phyloP scores from a whole-genome alignment of 2,329 filamentous ascomycete genomes.

The Trichoderma koningii region DNA sequence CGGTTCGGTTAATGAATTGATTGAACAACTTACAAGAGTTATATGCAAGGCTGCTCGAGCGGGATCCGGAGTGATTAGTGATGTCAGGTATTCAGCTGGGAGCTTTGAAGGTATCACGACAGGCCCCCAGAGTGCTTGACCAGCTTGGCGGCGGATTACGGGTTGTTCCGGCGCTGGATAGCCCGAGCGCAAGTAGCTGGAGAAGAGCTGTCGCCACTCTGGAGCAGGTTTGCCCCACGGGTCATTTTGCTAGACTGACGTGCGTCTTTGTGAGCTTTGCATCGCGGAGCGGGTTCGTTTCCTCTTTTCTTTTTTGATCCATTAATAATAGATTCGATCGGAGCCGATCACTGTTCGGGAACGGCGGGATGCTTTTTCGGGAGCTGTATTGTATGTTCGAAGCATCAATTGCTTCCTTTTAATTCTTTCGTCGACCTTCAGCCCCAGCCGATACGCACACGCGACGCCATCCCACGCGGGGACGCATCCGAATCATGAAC shows the following conservation, averaged over 20 bases:
- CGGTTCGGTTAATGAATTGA: neutral
- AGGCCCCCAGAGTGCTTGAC: neutral
- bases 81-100: no score
- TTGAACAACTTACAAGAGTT: constrained; percentile 29
- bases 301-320: neutral
- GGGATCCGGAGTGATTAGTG: neutral
- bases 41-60: neutral
- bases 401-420: neutral
- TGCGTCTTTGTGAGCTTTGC: neutral
- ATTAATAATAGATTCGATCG: neutral
- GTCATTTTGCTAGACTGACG: neutral
- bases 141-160: constrained; percentile 22
- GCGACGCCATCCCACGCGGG: neutral
- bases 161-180: constrained; percentile 29
- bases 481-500: constrained; percentile 48
- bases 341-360: neutral
- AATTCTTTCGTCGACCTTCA: neutral
- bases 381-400: neutral
- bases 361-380: constrained; percentile 9
- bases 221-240: constrained; percentile 1
- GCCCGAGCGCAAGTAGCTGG: neutral
- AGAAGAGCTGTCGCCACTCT: constrained; percentile 18
- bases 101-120: neutral
- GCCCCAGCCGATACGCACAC: neutral
- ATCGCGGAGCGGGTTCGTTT: neutral